Evolutionary conservation across 2,329 filamentous ascomycete species (phyloP), one percentile per base, ranked within the genome.

Genomic region (Cordyceps cicadae): DNA sequence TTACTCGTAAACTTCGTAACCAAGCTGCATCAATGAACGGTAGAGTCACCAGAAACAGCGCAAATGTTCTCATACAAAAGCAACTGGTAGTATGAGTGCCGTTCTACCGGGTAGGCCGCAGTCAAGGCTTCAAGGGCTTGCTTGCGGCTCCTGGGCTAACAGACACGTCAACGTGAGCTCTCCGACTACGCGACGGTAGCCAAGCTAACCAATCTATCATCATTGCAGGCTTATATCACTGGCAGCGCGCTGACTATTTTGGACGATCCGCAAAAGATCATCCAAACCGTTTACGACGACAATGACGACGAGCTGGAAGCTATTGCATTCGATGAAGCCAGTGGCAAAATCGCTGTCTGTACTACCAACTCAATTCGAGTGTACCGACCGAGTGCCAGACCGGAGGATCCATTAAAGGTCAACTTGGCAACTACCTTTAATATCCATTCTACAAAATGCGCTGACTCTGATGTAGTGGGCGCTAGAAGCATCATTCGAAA

Each of bases 251-350:
- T 97, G 65, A 85, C 94, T 58, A 87, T 99, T 68, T 85, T 97
- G 66, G 83, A 85, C 69, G 88, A 86, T 55, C 83, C 89, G 57
- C 81, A 87, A 63, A 83, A 83, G 59, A 84, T 97, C 64, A 75
- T 96, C 39, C 94, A 99, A 74, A 97, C 92, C 4, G 88, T 96
- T 66, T 96, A 96, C 76, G 87, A 94, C 69, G 89, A 95, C 69
- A 87, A 94, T 69, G 79, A 85, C 26, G 80, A 76, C 17, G 71
- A 73, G 37, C 77, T 97, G 32, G 83, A 91, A 64, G 88, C 91
- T 32, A 84, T 97, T 64, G 83, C 85, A 34, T 83, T 97, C 64
- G 90, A 97, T 69, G 88, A 95, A 70, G 77, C 79, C 19, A 88
- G 88, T 9, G 94, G 92, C 54, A 95, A 90, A 77, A 90, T 97